Evolutionary conservation across 2,329 filamentous ascomycete genomes (phyloP).

Genomic region (Pyrenochaeta sp.): DNA sequence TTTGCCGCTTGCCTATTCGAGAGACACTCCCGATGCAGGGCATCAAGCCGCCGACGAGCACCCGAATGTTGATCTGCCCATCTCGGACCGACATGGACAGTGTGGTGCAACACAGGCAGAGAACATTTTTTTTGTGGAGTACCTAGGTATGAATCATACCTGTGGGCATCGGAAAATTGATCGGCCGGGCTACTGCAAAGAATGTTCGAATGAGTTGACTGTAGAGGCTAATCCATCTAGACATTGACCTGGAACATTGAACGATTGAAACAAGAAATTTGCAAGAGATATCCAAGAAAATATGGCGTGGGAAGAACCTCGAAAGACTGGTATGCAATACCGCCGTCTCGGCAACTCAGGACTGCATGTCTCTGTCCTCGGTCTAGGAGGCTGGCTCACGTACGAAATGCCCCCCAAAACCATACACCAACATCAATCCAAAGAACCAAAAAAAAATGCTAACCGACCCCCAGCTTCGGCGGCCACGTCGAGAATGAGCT

Average conservation of each 20-base stretch:
- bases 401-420: slow-evolving; percentile 57
- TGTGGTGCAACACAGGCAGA: no score
- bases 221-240: not conserved
- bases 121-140: no score
- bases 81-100: no score
- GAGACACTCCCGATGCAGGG: not conserved
- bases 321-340: slow-evolving; percentile 60
- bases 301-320: slow-evolving; percentile 42
- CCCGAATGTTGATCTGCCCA: no score
- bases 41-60: no score
- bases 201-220: not conserved
- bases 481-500: slow-evolving; percentile 73
- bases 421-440: not conserved
- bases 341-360: slow-evolving; percentile 75
- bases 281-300: slow-evolving; percentile 1
- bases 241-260: not conserved
- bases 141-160: no score
- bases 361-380: slow-evolving; percentile 76
- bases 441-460: slow-evolving; percentile 2
- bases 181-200: not conserved
- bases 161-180: slow-evolving; percentile 1
- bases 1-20: not conserved
- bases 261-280: not conserved
- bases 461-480: slow-evolving; percentile 56
- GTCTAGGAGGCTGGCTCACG: slow-evolving; percentile 69